Evolutionary conservation across 108 stramenopile genomes (phyloP).

Genomic region (Heterococcus sp.): DNA sequence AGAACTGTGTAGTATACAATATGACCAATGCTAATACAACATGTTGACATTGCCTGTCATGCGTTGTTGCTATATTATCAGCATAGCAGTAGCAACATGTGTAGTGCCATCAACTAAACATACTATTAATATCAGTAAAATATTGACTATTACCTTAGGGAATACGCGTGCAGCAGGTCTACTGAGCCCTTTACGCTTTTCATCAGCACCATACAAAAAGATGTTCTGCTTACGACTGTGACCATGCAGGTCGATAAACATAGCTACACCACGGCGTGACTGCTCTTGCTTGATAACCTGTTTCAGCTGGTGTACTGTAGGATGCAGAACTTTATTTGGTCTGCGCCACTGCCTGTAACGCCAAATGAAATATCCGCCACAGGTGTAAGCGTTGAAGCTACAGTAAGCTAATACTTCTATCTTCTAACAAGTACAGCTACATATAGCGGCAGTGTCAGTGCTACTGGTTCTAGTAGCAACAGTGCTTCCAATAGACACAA

Average conservation of each 20-base stretch:
- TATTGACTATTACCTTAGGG: conserved; percentile 38
- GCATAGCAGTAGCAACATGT: too few relatives aligned
- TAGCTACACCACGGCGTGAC: conserved; percentile 27
- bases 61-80: too few relatives aligned
- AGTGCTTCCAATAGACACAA: too few relatives aligned
- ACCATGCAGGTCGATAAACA: conserved; percentile 57
- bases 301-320: conserved; percentile 53
- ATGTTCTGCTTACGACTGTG: conserved; percentile 57
- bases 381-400: too few relatives aligned
- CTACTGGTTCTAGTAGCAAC: too few relatives aligned
- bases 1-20: too few relatives aligned
- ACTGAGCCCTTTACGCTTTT: conserved; percentile 45
- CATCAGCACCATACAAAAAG: conserved; percentile 57
- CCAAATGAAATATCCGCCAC: too few relatives aligned
- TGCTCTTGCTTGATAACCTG: conserved; percentile 37
- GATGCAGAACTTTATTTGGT: conserved; percentile 31
- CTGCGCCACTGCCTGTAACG: conserved; percentile 45
- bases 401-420: too few relatives aligned
- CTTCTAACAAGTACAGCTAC: not conserved
- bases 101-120: too few relatives aligned
- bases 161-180: conserved; percentile 49
- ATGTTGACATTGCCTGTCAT: too few relatives aligned
- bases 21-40: too few relatives aligned
- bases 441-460: not conserved
- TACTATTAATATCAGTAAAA: too few relatives aligned